Percentiles rank a stretch among this genome's conserved stretches.
Evolutionary conservation across 352 stramenopile species (phyloP).

Genomic region (Phytophthora macrochlamydospora): DNA sequence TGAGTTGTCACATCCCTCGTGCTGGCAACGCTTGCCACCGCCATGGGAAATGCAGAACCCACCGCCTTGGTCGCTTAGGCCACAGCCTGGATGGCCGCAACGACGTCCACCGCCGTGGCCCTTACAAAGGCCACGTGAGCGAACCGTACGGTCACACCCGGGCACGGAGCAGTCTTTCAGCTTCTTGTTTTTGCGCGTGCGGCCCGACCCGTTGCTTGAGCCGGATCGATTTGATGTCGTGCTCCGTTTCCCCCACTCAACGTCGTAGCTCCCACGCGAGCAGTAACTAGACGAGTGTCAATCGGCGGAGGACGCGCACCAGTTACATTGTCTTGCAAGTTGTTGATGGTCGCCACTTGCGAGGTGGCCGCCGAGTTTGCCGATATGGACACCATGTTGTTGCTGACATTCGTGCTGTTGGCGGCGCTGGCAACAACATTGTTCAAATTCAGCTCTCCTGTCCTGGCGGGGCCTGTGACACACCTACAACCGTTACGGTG

Average conservation of each 20-base stretch:
- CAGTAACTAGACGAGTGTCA: slow-evolving; percentile 44
- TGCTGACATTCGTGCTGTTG: slow-evolving; percentile 19
- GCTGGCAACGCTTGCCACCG: slow-evolving; percentile 80
- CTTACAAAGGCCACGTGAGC: slow-evolving; percentile 82
- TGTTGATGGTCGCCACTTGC: slow-evolving; percentile 28
- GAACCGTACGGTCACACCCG: slow-evolving; percentile 74
- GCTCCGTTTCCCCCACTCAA: slow-evolving; percentile 42
- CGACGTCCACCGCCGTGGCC: slow-evolving; percentile 76
- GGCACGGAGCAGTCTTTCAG: slow-evolving; percentile 84
- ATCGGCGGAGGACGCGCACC: slow-evolving; percentile 51
- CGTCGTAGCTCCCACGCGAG: slow-evolving; percentile 22
- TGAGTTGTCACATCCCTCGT: slow-evolving; percentile 80
- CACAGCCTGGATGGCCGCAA: slow-evolving; percentile 71
- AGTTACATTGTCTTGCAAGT: slow-evolving; percentile 16
- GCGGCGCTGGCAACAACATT: slow-evolving; percentile 32
- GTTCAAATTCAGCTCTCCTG: slow-evolving; percentile 28
- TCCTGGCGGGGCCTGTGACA: slow-evolving; percentile 28
- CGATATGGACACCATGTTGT: slow-evolving; percentile 32
- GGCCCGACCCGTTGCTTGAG: slow-evolving; percentile 41
- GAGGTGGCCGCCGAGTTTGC: slow-evolving; percentile 26
- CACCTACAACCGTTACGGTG: slow-evolving; percentile 22
- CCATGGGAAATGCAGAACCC: slow-evolving; percentile 86
- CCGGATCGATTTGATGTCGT: slow-evolving; percentile 45
- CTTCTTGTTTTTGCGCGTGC: slow-evolving; percentile 80
- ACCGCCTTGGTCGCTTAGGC: slow-evolving; percentile 78